Conservation (phyloP, 2,329 filamentous ascomycete genomes). For the Tolypocladium tundrense region DNA sequence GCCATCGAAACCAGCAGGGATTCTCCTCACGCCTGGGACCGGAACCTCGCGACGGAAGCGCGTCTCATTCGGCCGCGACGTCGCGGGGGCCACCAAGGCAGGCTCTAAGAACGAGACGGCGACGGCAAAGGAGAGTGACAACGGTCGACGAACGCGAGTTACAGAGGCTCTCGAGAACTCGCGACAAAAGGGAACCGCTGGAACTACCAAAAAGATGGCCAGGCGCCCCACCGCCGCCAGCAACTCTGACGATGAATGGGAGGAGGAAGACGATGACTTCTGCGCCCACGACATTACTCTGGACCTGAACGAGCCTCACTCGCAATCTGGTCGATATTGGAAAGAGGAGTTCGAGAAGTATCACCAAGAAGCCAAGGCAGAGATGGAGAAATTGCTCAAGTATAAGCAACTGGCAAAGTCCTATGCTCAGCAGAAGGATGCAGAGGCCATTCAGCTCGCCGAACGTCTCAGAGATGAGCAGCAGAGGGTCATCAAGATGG, state of each 20-base stretch:
- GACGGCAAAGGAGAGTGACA: constrained; percentile 10
- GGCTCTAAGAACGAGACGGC: constrained; percentile 19
- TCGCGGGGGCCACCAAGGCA: constrained; percentile 30
- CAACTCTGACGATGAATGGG: constrained; percentile 38
- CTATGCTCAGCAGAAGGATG: constrained; percentile 69
- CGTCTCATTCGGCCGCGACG: constrained; percentile 53
- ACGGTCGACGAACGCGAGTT: constrained; percentile 24
- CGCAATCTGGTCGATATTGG: constrained; percentile 70
- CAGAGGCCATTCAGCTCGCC: constrained; percentile 55
- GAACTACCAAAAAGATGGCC: constrained; percentile 1
- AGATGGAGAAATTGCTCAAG: constrained; percentile 67
- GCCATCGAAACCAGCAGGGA: constrained; percentile 43
- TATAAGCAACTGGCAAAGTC: constrained; percentile 74
- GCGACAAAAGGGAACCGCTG: constrained; percentile 19
- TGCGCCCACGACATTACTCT: constrained; percentile 53
- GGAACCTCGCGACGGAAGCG: constrained; percentile 50
- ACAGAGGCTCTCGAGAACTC: constrained; percentile 36
- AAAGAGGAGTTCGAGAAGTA: constrained; percentile 69
- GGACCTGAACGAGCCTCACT: constrained; percentile 64
- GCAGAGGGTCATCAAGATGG: constrained; percentile 52
- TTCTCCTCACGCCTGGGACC: constrained; percentile 54
- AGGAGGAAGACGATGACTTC: constrained; percentile 36
- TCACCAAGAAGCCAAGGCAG: constrained; percentile 58
- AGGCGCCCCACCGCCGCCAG: constrained; percentile 2
- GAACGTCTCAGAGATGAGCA: constrained; percentile 60